Evolutionary conservation across 352 stramenopile species (phyloP).

Genomic region (Aphanomyces astaci): DNA sequence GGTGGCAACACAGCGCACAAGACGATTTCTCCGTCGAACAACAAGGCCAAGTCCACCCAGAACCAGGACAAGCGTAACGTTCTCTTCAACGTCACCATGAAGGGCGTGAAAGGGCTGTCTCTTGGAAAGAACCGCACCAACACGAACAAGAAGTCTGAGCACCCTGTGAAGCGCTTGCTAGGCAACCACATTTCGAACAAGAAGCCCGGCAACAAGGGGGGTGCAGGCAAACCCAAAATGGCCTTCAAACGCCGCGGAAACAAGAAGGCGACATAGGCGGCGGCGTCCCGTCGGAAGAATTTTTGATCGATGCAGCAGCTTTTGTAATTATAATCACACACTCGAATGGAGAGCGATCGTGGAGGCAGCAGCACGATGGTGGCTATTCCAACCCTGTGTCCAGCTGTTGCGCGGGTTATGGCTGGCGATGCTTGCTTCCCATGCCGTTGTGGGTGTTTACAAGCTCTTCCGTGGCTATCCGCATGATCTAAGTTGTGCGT

Average conservation of each 20-base stretch:
- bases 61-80: slow-evolving; percentile 15
- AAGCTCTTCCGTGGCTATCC: no score
- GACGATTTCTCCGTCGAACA: background rate
- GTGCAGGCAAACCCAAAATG: background rate
- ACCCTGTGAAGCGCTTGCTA: slow-evolving; percentile 2
- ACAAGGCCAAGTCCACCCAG: background rate
- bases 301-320: background rate
- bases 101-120: background rate
- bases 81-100: slow-evolving; percentile 20
- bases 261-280: background rate
- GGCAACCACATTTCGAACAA: background rate
- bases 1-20: background rate
- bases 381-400: no score
- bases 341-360: background rate
- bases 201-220: background rate
- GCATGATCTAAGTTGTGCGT: no score
- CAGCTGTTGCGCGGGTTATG: no score
- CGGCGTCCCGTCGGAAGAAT: background rate
- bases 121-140: background rate
- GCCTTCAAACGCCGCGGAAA: background rate
- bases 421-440: no score
- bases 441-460: no score
- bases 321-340: background rate
- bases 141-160: background rate
- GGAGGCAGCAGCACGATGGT: background rate